phyloP scores from a whole-genome alignment of 2,329 filamentous ascomycete genomes.

The Nakataea oryzae region DNA sequence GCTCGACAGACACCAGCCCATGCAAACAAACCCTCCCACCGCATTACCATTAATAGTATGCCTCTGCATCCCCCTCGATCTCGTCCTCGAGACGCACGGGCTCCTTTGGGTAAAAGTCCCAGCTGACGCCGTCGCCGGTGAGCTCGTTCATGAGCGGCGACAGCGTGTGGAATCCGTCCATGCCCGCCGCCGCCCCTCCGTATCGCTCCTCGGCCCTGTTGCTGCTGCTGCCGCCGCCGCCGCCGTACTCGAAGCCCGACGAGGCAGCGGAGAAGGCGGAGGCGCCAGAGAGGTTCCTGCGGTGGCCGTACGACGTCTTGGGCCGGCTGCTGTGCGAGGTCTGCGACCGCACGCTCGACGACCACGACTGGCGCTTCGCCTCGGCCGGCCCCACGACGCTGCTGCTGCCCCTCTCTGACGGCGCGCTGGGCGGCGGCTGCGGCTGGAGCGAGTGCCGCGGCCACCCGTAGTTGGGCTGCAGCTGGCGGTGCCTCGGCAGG shows the following conservation, averaged over 20 bases:
- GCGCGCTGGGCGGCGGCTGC: background rate
- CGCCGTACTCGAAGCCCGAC: background rate
- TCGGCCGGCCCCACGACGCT: background rate
- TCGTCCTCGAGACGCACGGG: background rate
- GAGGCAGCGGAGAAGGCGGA: background rate
- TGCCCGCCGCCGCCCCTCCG: background rate
- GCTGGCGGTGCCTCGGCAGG: background rate
- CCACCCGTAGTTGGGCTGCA: background rate
- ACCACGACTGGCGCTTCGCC: background rate
- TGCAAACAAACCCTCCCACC: background rate
- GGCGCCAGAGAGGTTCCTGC: background rate
- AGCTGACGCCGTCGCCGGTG: background rate
- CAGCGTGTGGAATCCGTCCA: background rate
- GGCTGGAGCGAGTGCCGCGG: background rate
- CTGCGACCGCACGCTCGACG: background rate
- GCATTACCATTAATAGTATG: background rate
- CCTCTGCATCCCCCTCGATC: background rate
- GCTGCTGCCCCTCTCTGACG: background rate
- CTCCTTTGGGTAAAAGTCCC: background rate
- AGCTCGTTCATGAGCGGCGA: background rate
- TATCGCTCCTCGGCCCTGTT: background rate
- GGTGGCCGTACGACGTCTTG: background rate
- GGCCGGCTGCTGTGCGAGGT: background rate
- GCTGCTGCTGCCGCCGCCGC: background rate
- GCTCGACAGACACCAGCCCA: background rate